Percentiles rank a stretch among this genome's conserved stretches.
Conservation (phyloP, 306 rosid genomes). For the Spatholobus suberectus region DNA sequence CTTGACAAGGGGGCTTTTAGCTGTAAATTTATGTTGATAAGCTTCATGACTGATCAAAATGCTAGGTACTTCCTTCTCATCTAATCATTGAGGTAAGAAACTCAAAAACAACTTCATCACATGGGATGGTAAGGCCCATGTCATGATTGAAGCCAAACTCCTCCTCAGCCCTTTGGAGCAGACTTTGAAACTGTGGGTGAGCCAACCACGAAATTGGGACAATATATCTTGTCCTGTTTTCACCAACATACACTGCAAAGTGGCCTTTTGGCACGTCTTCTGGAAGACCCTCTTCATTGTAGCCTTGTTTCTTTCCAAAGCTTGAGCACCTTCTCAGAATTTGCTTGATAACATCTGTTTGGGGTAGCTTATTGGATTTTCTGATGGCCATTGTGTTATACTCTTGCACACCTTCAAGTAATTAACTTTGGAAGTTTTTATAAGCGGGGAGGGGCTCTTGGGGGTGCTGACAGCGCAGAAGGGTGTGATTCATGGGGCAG, state of each 20-base stretch:
- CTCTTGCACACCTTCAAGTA: not conserved
- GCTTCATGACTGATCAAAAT: not conserved
- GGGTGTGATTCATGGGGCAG: constrained; percentile 29
- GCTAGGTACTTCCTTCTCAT: constrained; percentile 30
- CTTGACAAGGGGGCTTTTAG: constrained; percentile 18
- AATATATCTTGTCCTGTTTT: constrained; percentile 75
- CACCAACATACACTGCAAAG: constrained; percentile 87
- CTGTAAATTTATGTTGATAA: not conserved
- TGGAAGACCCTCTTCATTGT: constrained; percentile 59
- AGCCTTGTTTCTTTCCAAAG: constrained; percentile 68
- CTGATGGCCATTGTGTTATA: constrained; percentile 54
- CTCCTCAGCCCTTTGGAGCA: constrained; percentile 80
- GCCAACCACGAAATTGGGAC: constrained; percentile 80
- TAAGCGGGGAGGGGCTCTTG: constrained; percentile 18
- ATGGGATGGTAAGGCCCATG: constrained; percentile 85
- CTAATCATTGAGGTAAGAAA: constrained; percentile 62
- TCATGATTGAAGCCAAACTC: constrained; percentile 87
- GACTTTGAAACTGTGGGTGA: constrained; percentile 73
- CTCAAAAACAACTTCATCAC: constrained; percentile 74
- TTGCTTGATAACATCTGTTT: constrained; percentile 63
- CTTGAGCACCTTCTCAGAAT: constrained; percentile 73
- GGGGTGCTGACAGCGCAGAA: not conserved
- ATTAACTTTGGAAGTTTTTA: not conserved
- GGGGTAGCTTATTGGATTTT: constrained; percentile 64
- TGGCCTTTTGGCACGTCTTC: constrained; percentile 89